A percentile compares a stretch with the other conserved stretches of the same genome.
phyloP scores from a whole-genome alignment of 148 eudicot genomes.

The Agrostemma githago region DNA sequence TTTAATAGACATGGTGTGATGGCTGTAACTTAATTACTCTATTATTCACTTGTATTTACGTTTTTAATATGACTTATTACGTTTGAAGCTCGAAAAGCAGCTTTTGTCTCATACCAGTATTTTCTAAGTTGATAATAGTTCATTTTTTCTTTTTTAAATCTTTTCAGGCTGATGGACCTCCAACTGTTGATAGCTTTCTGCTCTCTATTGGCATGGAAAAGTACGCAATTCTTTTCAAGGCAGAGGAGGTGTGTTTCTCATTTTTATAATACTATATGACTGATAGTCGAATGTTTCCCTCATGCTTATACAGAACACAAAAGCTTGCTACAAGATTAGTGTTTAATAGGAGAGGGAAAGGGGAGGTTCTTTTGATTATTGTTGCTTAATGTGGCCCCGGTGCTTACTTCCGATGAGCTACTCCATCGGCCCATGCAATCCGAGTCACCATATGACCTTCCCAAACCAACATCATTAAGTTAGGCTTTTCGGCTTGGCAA shows the following conservation, averaged over 20 bases:
- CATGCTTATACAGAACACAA: not conserved
- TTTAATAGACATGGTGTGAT: not conserved
- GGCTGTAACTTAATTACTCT: not conserved
- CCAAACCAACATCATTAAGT: not conserved
- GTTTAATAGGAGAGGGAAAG: not conserved
- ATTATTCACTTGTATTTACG: not conserved
- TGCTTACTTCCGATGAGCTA: too few species aligned
- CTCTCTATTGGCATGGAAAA: constrained; percentile 68
- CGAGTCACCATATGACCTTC: too few species aligned
- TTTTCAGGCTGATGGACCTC: constrained; percentile 54
- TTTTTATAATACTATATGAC: not conserved
- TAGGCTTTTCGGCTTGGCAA: not conserved
- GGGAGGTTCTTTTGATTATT: not conserved
- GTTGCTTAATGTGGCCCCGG: not conserved
- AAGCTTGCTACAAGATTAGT: not conserved
- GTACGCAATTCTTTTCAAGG: constrained; percentile 61
- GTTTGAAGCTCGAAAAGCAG: not conserved
- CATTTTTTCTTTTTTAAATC: constrained; percentile 16
- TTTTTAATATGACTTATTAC: not conserved
- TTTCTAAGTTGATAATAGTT: not conserved
- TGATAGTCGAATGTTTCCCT: not conserved
- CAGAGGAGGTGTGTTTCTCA: constrained; percentile 64
- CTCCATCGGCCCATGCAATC: too few species aligned
- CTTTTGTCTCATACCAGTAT: not conserved
- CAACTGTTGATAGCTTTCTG: constrained; percentile 66